These are phyloP conservation scores for Exophiala phaeomuriformis DNA, from an alignment of 2,329 filamentous ascomycete species.

Conservation along the genomic window DNA sequence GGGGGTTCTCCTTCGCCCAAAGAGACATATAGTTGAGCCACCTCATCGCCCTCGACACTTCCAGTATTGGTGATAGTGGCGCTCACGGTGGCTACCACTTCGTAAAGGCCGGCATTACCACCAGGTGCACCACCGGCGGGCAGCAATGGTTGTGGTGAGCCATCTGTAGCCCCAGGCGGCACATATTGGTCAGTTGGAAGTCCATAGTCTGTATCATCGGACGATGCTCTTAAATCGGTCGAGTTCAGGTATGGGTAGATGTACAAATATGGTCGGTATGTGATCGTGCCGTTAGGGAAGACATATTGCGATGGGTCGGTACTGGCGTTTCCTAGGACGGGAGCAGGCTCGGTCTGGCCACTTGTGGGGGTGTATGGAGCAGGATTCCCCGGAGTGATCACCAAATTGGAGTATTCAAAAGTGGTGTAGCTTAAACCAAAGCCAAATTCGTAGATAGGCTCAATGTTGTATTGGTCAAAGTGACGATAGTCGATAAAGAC, in stretches of 20 bases:
- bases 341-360: constrained; percentile 49
- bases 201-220: constrained; percentile 50
- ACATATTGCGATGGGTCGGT: constrained; percentile 47
- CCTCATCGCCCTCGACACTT: constrained; percentile 43
- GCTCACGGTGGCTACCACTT: constrained; percentile 43
- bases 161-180: constrained; percentile 46
- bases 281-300: constrained; percentile 47
- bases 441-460: constrained; percentile 56
- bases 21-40: constrained; percentile 60
- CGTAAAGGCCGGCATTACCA: constrained; percentile 52
- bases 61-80: constrained; percentile 49
- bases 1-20: constrained; percentile 69
- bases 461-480: constrained; percentile 50
- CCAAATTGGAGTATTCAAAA: constrained; percentile 53
- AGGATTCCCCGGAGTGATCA: constrained; percentile 40
- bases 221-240: constrained; percentile 47
- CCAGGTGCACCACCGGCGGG: constrained; percentile 53
- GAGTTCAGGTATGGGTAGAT: constrained; percentile 61
- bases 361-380: constrained; percentile 47
- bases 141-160: constrained; percentile 49
- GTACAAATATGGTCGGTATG: constrained; percentile 45
- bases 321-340: constrained; percentile 44
- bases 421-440: constrained; percentile 58
- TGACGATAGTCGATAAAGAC: constrained; percentile 51
- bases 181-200: constrained; percentile 43